Evolutionary conservation across 208 protist genomes (phyloP), one percentile per base, ranked within the genome.

Genomic region (Porcisia hertigi): DNA sequence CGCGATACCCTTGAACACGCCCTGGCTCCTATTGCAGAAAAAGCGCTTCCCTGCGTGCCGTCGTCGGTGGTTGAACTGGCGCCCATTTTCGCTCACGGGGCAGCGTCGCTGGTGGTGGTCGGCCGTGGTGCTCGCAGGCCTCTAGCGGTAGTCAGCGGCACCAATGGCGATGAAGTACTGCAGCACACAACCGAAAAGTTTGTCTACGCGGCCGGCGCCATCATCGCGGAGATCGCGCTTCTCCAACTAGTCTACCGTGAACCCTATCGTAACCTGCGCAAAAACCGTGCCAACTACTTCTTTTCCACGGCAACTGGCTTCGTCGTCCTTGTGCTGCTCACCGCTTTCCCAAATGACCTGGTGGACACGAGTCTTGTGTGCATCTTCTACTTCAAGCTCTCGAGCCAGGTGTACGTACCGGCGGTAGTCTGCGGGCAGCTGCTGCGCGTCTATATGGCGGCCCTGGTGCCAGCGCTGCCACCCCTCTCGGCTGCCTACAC

Each of bases 111-210:
- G 8, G 77, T 86, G 20, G 67, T 84, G 39, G 71, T 89, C 5
- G 83, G 85, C 18, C 72, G 70, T 30, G 60, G 71, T 58, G 57
- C 36, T 16, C 73, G 39, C 57, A 78, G 41, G 79, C 85, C 52
- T 69, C 81, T 36, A 41, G 69, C 63, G 36, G 43, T 49, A 45
- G 76, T 80, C 25, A 75, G 69, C 62, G 76, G 76, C 39, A 1
- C 76, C 6, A 47, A 23, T 4, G 76, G 76, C 8, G 77, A 85
- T 25, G 83, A 72, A 20, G 66, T 83, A 36, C 52, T 66, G 36
- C 66, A 76, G 47, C 71, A 90, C 78, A 87, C 88, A 0, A 86
- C 85, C 5, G 70, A 73, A 6, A 93, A 95, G 82, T 85, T 92
- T n/a, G 71, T 87, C 52, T 89, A 88, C 72, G 81, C 85, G 11